Evolutionary conservation across 495 filamentous ascomycete species (phyloP).

Genomic region (Aspergillus conjunctus): DNA sequence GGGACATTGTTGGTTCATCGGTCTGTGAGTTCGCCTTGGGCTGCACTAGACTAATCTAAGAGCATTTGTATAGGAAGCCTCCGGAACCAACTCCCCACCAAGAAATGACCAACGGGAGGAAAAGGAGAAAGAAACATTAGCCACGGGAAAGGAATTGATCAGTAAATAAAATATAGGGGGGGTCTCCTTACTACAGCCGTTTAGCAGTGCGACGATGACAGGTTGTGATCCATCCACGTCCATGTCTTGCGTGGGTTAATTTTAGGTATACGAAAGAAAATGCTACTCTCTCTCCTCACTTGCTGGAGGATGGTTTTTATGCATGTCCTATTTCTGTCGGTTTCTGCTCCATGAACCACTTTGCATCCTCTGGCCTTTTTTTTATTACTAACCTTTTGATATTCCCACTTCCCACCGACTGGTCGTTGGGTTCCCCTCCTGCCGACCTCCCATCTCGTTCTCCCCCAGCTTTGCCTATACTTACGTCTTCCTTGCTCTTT

Average conservation of each 20-base stretch:
- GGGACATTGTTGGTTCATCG: background rate
- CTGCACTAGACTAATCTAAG: background rate
- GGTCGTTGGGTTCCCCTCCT: background rate
- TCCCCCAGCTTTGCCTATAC: background rate
- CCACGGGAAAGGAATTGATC: background rate
- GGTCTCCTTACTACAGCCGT: background rate
- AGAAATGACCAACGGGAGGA: background rate
- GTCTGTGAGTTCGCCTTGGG: background rate
- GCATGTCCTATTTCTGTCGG: background rate
- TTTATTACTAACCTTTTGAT: background rate
- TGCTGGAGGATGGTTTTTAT: background rate
- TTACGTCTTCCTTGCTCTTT: background rate
- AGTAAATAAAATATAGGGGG: background rate
- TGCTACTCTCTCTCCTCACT: background rate
- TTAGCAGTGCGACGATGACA: background rate
- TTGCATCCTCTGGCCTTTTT: background rate
- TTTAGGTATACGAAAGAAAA: background rate
- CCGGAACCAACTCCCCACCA: background rate
- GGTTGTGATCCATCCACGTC: slow-evolving; percentile 3
- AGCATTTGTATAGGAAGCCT: background rate
- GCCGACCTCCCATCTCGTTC: background rate
- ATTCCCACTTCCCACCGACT: background rate
- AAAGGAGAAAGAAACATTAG: background rate
- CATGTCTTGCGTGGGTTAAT: slow-evolving; percentile 1
- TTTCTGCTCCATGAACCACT: background rate